Base-by-base conservation (phyloP, 495 filamentous ascomycete species). In the Lophiostoma macrostomum region DNA sequence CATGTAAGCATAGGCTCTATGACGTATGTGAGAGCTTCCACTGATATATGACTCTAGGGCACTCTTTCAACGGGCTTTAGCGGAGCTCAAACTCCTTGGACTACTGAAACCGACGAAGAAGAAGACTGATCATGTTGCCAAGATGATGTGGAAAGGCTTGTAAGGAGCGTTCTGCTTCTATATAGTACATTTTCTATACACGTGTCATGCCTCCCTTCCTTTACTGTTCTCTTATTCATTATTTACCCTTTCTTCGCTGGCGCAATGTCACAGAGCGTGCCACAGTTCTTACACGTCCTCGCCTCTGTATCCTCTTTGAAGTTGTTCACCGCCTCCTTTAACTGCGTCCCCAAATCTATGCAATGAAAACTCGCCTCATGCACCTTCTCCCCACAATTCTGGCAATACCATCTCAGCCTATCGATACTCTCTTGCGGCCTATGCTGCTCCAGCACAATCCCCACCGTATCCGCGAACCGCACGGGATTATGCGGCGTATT, bases 291-390 rank as follows among this genome's bases (percentile, higher is more conserved):
- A 72, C 93, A 98, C 54, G 72, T 86, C 69, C 94, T 79, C 69
- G 77, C 80, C 60, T 81, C 79, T 53, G 84, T 79, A 61, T 82
- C 82, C 2, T 70, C 79, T 61, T 81, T 86, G 67, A 96, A 96
- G 37, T 71, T 77, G 65, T 95, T 82, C 25, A 98, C 91, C 5
- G 91, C 94, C 49, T 78, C 83, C 76, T 96, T 98, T 51, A 98
- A 90, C 77, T 98, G 93, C 34, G 88, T 95, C n/a, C 93, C 93
- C 43, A 98, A 69, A 70, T 98, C 86, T 36, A 85, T 90, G 64
- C 90, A 95, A 63, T 91, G 81, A 67, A 98, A 98, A 5, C 76
- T 71, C 31, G 83, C 85, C 74, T 97, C 91, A 70, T 91, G 83
- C 3, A 98, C 91, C 40, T 93, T 69, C 52, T 78, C 75, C 13